Conservation (phyloP, 176 grass and related monocot genomes). For the Typha latifolia region DNA sequence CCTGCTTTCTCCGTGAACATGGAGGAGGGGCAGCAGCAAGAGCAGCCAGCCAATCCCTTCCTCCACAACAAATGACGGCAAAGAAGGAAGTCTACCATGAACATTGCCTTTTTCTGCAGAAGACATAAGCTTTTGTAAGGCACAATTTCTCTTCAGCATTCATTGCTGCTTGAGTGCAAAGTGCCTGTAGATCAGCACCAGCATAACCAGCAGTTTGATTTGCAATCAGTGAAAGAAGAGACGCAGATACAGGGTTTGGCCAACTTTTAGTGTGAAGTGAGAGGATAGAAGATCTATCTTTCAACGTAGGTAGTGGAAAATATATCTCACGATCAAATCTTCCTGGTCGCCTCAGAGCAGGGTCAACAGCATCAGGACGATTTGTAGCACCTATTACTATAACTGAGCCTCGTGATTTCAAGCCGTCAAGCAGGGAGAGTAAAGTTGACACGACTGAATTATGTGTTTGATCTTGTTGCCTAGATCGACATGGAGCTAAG, state of each 20-base stretch:
- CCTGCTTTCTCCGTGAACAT: slow-evolving; percentile 88
- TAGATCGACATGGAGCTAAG: slow-evolving; percentile 78
- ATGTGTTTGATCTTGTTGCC: slow-evolving; percentile 88
- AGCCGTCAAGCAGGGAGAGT: slow-evolving; percentile 90
- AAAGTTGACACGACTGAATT: slow-evolving; percentile 97
- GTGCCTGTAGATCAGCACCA: slow-evolving; percentile 85
- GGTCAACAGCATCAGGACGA: slow-evolving; percentile 90
- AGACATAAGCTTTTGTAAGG: slow-evolving; percentile 56
- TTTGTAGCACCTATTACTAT: slow-evolving; percentile 95
- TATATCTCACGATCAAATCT: slow-evolving; percentile 99
- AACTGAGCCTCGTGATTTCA: slow-evolving; percentile 95
- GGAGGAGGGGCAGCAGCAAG: slow-evolving; percentile 84
- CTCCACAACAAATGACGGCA: slow-evolving; percentile 65
- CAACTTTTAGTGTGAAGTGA: slow-evolving; percentile 85
- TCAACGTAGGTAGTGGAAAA: slow-evolving; percentile 73
- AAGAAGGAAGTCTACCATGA: slow-evolving; percentile 45
- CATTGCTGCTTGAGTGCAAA: slow-evolving; percentile 93
- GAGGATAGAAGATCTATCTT: slow-evolving; percentile 88
- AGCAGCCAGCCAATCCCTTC: slow-evolving; percentile 87
- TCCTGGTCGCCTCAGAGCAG: slow-evolving; percentile 90
- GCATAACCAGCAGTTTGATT: slow-evolving; percentile 88
- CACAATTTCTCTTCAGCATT: slow-evolving; percentile 90
- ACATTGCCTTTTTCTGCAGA: slow-evolving; percentile 56
- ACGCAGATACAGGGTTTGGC: slow-evolving; percentile 62
- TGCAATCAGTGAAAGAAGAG: slow-evolving; percentile 73